Conservation (phyloP, 2,329 filamentous ascomycete genomes). For the Alternaria alternata region DNA sequence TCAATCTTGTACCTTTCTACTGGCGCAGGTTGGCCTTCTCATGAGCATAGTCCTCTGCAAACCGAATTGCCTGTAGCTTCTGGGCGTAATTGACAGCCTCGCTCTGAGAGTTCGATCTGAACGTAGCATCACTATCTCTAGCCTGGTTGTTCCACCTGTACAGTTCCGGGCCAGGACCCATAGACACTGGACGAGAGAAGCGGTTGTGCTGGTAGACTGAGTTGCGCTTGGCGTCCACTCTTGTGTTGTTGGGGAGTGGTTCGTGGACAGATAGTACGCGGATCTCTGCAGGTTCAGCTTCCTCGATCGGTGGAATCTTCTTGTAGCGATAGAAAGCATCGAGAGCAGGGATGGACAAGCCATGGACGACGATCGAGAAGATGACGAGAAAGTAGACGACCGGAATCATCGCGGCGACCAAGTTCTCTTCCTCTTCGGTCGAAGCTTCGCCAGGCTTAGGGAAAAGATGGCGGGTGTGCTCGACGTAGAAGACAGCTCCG, state of each 20-base stretch:
- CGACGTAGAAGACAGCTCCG: constrained; percentile 57
- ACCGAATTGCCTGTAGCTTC: constrained; percentile 7
- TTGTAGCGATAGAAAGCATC: constrained; percentile 52
- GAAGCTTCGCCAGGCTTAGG: constrained; percentile 52
- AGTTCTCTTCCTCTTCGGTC: constrained; percentile 51
- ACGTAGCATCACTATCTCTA: constrained; percentile 11
- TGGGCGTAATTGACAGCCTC: not conserved
- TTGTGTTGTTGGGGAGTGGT: constrained; percentile 53
- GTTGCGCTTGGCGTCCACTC: constrained; percentile 38
- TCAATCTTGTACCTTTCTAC: not conserved
- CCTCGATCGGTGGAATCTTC: constrained; percentile 56
- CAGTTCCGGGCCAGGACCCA: constrained; percentile 10
- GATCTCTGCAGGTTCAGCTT: constrained; percentile 31
- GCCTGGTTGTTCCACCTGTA: constrained; percentile 16
- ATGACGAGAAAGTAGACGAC: constrained; percentile 59
- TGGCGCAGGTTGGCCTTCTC: not conserved
- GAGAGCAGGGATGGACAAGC: constrained; percentile 59
- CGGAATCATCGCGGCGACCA: constrained; percentile 53
- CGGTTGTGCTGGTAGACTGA: constrained; percentile 58
- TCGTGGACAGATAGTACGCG: constrained; percentile 49
- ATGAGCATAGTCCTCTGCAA: too few species aligned
- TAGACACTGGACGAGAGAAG: constrained; percentile 48
- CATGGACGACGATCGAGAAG: constrained; percentile 58
- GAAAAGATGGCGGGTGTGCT: constrained; percentile 56
- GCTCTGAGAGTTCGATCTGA: not conserved